Conservation (phyloP, 2,329 filamentous ascomycete species). For the Paraconiothyrium sp. region DNA sequence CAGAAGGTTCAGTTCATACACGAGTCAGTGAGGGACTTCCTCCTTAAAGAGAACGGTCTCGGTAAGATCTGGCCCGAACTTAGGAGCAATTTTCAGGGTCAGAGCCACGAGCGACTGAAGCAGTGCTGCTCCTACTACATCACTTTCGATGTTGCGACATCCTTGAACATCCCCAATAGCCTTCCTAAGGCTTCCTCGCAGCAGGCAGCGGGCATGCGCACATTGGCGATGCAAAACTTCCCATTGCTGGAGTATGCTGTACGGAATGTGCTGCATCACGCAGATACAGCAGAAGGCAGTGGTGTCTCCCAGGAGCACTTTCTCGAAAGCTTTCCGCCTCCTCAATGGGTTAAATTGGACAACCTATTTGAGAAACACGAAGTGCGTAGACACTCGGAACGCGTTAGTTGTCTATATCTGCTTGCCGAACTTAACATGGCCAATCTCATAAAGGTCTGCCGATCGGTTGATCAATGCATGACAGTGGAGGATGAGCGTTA, state of each 20-base stretch:
- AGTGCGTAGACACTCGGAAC: conserved; percentile 17
- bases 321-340: conserved; percentile 30
- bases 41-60: conserved; percentile 48
- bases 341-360: conserved; percentile 36
- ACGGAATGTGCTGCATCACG: conserved; percentile 53
- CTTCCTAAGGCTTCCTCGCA: conserved; percentile 21
- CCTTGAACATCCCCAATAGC: conserved; percentile 10
- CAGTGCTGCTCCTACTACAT: conserved; percentile 56
- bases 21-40: conserved; percentile 46
- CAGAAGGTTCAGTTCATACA: conserved; percentile 40
- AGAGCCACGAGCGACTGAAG: conserved; percentile 56
- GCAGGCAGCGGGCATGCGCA: conserved; percentile 10
- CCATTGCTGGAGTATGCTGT: conserved; percentile 60
- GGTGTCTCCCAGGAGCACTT: conserved; percentile 26
- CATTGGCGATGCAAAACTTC: conserved; percentile 32
- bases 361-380: conserved; percentile 44
- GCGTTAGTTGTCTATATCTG: conserved; percentile 22
- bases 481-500: conserved; percentile 40
- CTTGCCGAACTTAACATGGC: conserved; percentile 22
- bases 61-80: conserved; percentile 42
- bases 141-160: conserved; percentile 26
- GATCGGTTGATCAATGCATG: neutral
- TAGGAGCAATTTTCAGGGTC: conserved; percentile 37
- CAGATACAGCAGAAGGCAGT: conserved; percentile 45
- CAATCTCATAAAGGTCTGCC: conserved; percentile 34